Evolutionary conservation across 805 yeast genomes (phyloP), one percentile per base, ranked within the genome.

Genomic region (Candida namnaoensis): DNA sequence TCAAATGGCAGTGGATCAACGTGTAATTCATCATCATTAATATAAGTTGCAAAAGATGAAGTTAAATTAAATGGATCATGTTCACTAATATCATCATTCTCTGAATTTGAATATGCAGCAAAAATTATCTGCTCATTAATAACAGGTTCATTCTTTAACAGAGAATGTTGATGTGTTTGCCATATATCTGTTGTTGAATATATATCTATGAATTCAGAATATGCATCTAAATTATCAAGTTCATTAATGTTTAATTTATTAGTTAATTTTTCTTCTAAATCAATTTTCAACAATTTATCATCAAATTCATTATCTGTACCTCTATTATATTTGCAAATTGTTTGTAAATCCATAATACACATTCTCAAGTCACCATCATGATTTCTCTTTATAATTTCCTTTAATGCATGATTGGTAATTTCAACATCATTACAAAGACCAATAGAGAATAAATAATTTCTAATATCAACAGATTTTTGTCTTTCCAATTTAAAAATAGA

Each of bases 321-420:
- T 19, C 12, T 15, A 13, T 15, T 34, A 15, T 34, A 19, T n/a
- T 39, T 30, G 44, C 72, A 72, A 1, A 65, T 13, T 42, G 58
- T 62, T 49, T 78, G 82, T 32, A 75, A 58, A 5, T 62, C 58
- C 56, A 66, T 58, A 10, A 80, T 48, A 34, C 70, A 65, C 44
- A 63, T 66, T 40, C 84, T 60, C 27, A 80, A 56, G 52, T 79
- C 83, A 37, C 47, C 50, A 6, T 53, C 5, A 36, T 49, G 49
- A 24, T 52, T 47, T 11, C 51, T 47, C 7, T 44, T 38, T 1
- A 68, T 47, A 0, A 74, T 45, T 3, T 47, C 37, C 0, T 51
- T 49, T 8, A 76, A 45, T 0, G 65, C 45, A 0, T 46, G 50
- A 3, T 54, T 42, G 9, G 62, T 58, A 3, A 74, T 44, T 19